Evolutionary conservation across 441 rosid species (phyloP), one percentile per base, ranked within the genome.

Genomic region (Adansonia grandidieri): DNA sequence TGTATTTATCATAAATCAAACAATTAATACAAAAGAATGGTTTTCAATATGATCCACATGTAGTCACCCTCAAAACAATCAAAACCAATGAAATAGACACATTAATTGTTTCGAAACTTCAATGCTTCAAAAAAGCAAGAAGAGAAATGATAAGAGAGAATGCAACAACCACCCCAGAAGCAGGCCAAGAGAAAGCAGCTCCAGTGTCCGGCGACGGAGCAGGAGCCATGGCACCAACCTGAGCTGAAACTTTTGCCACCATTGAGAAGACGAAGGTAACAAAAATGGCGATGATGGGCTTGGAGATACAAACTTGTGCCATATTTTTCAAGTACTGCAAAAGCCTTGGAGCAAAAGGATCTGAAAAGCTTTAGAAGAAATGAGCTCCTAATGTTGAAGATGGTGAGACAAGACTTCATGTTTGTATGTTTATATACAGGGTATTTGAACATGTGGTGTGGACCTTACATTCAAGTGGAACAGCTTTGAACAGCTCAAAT

Each of bases 151-250:
- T 15, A n/a, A 79, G 77, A 4, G 85, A 73, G 32, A 78, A 62
- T 0, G 57, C 58, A 1, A 81, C 54, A 20, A 75, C 20, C 14
- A 73, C 72, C 47, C 28, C 53, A 1, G 85, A 80, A 20, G 50
- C 78, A 0, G 82, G 81, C 15, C 62, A 62, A 50, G 84, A 82
- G 65, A 82, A 80, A 0, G 78, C 79, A 0, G 85, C 80, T 62
- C 81, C 84, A 0, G 80, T 78, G 9, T 77, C 77, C 77, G 71
- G 14, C 5, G 76, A 47, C 10, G 83, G 85, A 8, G 66, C 14
- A 48, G 83, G 82, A 0, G 77, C 71, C 15, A 19, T 13, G 53
- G 74, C 71, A 78, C 75, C 19, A 10, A 17, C 75, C 47, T 78
- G 17, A 5, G 76, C 77, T 8, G 54, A 62, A 4, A 57, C 70